Base-by-base conservation (phyloP, 164 flowering plant species). In the Vitis vinifera region DNA sequence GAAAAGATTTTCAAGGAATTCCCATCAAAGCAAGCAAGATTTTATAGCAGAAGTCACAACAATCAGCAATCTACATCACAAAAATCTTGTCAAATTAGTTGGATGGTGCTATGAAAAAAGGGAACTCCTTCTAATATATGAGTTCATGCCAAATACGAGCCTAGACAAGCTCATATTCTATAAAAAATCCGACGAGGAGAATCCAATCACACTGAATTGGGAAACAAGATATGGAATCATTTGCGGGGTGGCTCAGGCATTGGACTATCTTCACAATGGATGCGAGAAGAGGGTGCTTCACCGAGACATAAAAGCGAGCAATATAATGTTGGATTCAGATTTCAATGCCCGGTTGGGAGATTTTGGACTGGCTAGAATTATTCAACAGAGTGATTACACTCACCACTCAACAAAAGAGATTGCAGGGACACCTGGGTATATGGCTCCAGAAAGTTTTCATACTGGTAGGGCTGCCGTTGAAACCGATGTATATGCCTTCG, bases 71-170 rank as follows among this genome's bases (percentile, higher is more conserved):
- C 82, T 89, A 4, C 82, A 77, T 13, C 97, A 91, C 81, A 81
- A 71, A 71, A 88, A 89, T 66, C 87, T 91, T 0, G 90, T 87
- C 14, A 82, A 76, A 60, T 48, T 91, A 16, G 63, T 86, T 0
- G 91, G 93, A 49, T 89, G 93, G 96, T 89, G 93, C 76, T 74
- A 80, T 53, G 90, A 87, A 47, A 76, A 73, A 8, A 65, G 56
- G 0, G 90, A 86, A 68, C 83, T 85, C 30, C 84, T 91, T 16
- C 74, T 91, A 0, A 88, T 87, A 1, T 86, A 87, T 44, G 89
- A 91, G 65, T 86, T 51, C 85, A 82, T 86, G 87, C 88, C 90
- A 0, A 77, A 83, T 57, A 87, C 90, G 1, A 88, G 93, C 82
- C 68, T 90, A 12, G 96, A 90, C 55, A 79, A 76, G 70, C 75